phyloP scores from a whole-genome alignment of 257 asterid species.

The Capsicum pubescens region DNA sequence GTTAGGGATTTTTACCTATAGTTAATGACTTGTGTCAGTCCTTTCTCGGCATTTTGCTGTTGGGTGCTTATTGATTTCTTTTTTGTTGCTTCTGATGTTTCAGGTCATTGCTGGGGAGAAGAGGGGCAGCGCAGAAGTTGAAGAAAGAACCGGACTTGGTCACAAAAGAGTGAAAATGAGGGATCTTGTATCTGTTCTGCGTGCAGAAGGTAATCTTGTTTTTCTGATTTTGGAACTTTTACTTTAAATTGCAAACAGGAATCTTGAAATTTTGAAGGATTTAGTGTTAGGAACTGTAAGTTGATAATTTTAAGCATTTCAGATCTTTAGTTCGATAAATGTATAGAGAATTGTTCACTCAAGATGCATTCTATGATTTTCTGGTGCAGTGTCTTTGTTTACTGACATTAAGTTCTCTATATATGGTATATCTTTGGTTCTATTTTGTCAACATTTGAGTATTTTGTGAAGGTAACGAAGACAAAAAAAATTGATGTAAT shows the following conservation, averaged over 20 bases:
- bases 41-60: neutral
- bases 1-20: slow-evolving; percentile 20
- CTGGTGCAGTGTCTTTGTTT: slow-evolving; percentile 6
- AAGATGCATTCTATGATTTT: neutral
- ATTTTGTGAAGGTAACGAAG: neutral
- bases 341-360: neutral
- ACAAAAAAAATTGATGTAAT: neutral
- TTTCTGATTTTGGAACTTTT: neutral
- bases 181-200: slow-evolving; percentile 47
- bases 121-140: slow-evolving; percentile 38
- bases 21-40: neutral
- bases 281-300: neutral
- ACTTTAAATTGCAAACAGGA: neutral
- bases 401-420: neutral
- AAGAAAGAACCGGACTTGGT: slow-evolving; percentile 38
- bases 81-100: slow-evolving; percentile 5
- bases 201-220: slow-evolving; percentile 41
- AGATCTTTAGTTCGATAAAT: neutral
- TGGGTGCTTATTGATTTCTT: neutral
- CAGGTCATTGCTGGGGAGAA: slow-evolving; percentile 47
- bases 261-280: slow-evolving; percentile 1
- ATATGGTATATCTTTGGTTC: neutral
- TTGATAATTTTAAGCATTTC: neutral
- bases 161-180: slow-evolving; percentile 44
- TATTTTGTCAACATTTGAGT: slow-evolving; percentile 17